Conservation (phyloP, 768 basidiomycete species). For the Lentinula edodes region DNA sequence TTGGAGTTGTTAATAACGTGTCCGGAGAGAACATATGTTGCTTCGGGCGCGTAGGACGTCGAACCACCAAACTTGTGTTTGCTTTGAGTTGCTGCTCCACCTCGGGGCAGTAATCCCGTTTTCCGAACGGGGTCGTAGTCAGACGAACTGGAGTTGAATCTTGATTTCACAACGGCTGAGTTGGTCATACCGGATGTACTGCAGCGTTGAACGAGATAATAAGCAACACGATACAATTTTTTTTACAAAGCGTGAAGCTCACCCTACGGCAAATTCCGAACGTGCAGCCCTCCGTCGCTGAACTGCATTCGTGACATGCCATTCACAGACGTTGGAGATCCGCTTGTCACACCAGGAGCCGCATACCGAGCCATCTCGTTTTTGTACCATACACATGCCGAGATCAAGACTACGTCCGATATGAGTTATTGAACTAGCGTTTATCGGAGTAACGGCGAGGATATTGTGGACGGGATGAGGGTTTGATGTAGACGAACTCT, state of each 20-base stretch:
- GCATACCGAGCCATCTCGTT: constrained; percentile 77
- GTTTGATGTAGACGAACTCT: constrained; percentile 41
- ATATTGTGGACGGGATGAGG: constrained; percentile 80
- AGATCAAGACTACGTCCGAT: constrained; percentile 86
- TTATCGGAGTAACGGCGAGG: constrained; percentile 83
- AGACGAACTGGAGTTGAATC: constrained; percentile 17
- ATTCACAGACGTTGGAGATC: constrained; percentile 84
- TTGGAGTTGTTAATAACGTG: constrained; percentile 56
- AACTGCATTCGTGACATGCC: constrained; percentile 80
- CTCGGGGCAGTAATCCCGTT: constrained; percentile 50
- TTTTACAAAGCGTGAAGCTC: constrained; percentile 18
- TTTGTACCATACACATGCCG: constrained; percentile 74
- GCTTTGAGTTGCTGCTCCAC: constrained; percentile 32
- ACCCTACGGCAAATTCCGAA: constrained; percentile 86
- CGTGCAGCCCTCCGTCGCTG: constrained; percentile 67
- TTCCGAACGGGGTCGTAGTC: constrained; percentile 66
- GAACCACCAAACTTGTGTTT: constrained; percentile 12
- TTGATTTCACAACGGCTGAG: constrained; percentile 37
- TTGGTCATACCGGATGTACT: constrained; percentile 75
- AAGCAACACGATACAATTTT: background rate
- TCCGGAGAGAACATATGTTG: constrained; percentile 80
- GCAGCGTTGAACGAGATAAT: background rate
- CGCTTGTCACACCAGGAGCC: constrained; percentile 91
- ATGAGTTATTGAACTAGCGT: constrained; percentile 71
- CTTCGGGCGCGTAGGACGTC: constrained; percentile 16